phyloP scores from a whole-genome alignment of 2,329 filamentous ascomycete genomes.

The Cadophora luteo-olivacea region DNA sequence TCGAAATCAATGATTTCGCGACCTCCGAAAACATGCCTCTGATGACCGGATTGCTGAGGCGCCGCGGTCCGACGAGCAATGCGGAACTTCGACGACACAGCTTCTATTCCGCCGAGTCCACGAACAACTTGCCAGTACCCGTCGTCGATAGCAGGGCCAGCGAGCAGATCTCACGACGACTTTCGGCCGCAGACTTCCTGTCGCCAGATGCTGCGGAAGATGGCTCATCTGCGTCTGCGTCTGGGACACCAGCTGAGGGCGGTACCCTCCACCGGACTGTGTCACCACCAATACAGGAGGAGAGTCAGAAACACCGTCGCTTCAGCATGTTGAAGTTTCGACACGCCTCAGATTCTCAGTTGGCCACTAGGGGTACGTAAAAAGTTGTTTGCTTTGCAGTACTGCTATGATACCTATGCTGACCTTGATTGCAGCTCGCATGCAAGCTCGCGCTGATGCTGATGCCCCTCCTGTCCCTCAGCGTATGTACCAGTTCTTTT shows the following conservation, averaged over 20 bases:
- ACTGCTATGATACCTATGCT: conserved; percentile 14
- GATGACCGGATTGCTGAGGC: conserved; percentile 42
- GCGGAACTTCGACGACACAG: conserved; percentile 43
- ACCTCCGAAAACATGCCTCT: conserved; percentile 38
- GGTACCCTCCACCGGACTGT: conserved; percentile 30
- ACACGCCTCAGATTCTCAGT: conserved; percentile 91
- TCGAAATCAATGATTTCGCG: conserved; percentile 43
- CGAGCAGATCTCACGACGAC: conserved; percentile 44
- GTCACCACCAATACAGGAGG: conserved; percentile 58
- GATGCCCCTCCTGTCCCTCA: conserved; percentile 59
- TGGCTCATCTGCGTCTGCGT: conserved; percentile 21
- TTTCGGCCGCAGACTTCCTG: conserved; percentile 41
- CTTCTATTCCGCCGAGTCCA: conserved; percentile 37
- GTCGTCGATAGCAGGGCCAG: conserved; percentile 40
- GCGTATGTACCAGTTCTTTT: conserved; percentile 52
- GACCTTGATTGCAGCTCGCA: conserved; percentile 58
- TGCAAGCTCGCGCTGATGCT: conserved; percentile 62
- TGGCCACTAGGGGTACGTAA: conserved; percentile 63
- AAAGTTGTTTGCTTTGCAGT: conserved; percentile 10
- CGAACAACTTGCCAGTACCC: conserved; percentile 30
- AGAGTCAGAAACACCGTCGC: conserved; percentile 62
- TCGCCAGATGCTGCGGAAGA: conserved; percentile 31
- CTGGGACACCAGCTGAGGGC: conserved; percentile 35
- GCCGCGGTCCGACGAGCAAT: conserved; percentile 40
- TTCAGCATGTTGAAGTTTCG: conserved; percentile 82